Percentiles rank a stretch among this genome's conserved stretches.
These are phyloP conservation scores for Urochloa ruziziensis DNA, from an alignment of 176 grass and related monocot species.

Conservation along the genomic window DNA sequence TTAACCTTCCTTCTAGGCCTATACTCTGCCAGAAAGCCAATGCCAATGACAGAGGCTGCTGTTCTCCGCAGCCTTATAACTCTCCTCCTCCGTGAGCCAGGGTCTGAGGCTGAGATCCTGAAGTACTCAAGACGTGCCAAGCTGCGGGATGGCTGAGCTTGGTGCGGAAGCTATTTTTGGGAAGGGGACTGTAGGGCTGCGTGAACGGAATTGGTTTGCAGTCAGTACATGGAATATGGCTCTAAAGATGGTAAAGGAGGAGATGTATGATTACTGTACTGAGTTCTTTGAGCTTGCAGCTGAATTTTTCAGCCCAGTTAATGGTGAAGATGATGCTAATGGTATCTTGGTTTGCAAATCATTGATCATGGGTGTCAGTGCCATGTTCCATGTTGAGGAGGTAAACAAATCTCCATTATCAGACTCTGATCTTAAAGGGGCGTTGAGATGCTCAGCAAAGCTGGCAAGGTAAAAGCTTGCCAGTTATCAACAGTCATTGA, in stretches of 20 bases:
- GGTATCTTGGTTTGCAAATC: slow-evolving; percentile 59
- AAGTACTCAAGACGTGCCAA: slow-evolving; percentile 69
- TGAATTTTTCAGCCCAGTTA: slow-evolving; percentile 50
- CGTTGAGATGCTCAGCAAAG: slow-evolving; percentile 76
- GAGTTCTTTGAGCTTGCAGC: slow-evolving; percentile 84
- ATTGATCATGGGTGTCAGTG: slow-evolving; percentile 67
- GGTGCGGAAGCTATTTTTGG: slow-evolving; percentile 68
- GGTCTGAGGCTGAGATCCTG: slow-evolving; percentile 71
- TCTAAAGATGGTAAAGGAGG: slow-evolving; percentile 46
- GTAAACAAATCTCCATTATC: slow-evolving; percentile 49
- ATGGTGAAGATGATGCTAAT: slow-evolving; percentile 47
- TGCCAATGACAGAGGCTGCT: slow-evolving; percentile 71
- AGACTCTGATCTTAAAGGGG: slow-evolving; percentile 77
- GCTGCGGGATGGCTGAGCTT: slow-evolving; percentile 56
- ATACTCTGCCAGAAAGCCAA: slow-evolving; percentile 62
- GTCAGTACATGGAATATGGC: slow-evolving; percentile 68
- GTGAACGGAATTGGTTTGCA: slow-evolving; percentile 88
- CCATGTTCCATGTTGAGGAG: slow-evolving; percentile 61
- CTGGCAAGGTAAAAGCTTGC: slow-evolving; percentile 75
- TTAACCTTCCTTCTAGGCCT: slow-evolving; percentile 66
- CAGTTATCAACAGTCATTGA: slow-evolving; percentile 23
- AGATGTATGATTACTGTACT: slow-evolving; percentile 52
- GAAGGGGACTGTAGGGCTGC: slow-evolving; percentile 53
- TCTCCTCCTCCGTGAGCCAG: slow-evolving; percentile 56
- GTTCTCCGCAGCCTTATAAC: slow-evolving; percentile 78